A percentile compares a stretch with the other conserved stretches of the same genome.
phyloP scores from a whole-genome alignment of 345 rosid species.

The Noccaea caerulescens region DNA sequence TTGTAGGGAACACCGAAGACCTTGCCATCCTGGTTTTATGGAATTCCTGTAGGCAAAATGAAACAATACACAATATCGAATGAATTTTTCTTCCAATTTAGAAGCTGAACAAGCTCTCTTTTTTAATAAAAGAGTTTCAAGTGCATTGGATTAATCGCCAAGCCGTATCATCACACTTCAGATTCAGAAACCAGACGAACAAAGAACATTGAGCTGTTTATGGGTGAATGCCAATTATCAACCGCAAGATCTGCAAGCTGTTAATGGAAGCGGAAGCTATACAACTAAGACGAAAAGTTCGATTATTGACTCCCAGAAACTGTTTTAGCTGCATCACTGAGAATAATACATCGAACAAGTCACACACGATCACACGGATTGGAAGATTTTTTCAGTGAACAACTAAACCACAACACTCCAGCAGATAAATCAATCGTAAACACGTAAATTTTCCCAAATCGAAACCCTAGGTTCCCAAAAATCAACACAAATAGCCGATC shows the following conservation, averaged over 20 bases:
- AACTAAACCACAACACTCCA: not conserved
- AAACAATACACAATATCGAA: not conserved
- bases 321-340: not conserved
- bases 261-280: constrained; percentile 2
- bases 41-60: constrained; percentile 58
- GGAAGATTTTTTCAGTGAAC: not conserved
- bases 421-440: not conserved
- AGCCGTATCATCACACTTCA: not conserved
- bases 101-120: not conserved
- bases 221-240: not conserved
- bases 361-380: not conserved
- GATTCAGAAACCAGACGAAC: not conserved
- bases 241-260: not conserved
- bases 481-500: not conserved
- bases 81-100: not conserved
- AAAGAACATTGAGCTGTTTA: not conserved
- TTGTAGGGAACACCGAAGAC: constrained; percentile 60
- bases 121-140: no score
- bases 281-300: not conserved
- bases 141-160: not conserved
- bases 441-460: constrained; percentile 14
- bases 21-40: constrained; percentile 78
- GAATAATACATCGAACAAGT: not conserved
- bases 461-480: constrained; percentile 18
- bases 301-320: not conserved